phyloP scores from a whole-genome alignment of 306 rosid species.

The Cucurbita argyrosperma region DNA sequence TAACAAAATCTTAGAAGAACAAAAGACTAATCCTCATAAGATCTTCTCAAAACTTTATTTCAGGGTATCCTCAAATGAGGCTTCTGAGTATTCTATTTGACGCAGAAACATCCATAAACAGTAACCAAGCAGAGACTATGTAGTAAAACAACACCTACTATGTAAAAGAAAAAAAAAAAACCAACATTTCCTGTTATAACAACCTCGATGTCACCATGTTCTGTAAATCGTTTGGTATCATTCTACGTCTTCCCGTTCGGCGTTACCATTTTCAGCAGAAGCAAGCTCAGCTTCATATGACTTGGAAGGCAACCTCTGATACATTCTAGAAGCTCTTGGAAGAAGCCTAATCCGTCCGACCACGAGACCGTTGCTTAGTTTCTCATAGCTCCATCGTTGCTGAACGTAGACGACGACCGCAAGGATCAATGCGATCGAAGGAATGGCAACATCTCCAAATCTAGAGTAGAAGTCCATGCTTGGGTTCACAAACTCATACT shows the following conservation, averaged over 20 bases:
- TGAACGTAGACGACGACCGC: conserved; percentile 48
- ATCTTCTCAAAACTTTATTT: neutral
- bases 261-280: conserved; percentile 27
- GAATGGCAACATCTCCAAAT: conserved; percentile 64
- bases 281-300: conserved; percentile 63
- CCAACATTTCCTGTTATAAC: neutral
- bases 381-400: conserved; percentile 65
- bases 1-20: neutral
- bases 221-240: conserved; percentile 14
- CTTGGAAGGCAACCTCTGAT: conserved; percentile 60
- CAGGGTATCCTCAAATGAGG: neutral
- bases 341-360: conserved; percentile 48
- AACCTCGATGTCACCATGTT: neutral
- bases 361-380: conserved; percentile 34
- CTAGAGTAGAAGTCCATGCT: conserved; percentile 55
- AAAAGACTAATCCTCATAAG: neutral
- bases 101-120: neutral
- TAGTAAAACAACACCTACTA: neutral
- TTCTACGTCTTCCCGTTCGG: conserved; percentile 20
- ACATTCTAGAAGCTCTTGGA: conserved; percentile 36
- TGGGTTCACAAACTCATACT: conserved; percentile 64
- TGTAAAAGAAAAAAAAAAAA: neutral
- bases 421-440: conserved; percentile 44
- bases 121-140: neutral
- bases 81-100: neutral